phyloP scores from a whole-genome alignment of 1,284 basidiomycete genomes.

The Lentinula novae-zelandiae region DNA sequence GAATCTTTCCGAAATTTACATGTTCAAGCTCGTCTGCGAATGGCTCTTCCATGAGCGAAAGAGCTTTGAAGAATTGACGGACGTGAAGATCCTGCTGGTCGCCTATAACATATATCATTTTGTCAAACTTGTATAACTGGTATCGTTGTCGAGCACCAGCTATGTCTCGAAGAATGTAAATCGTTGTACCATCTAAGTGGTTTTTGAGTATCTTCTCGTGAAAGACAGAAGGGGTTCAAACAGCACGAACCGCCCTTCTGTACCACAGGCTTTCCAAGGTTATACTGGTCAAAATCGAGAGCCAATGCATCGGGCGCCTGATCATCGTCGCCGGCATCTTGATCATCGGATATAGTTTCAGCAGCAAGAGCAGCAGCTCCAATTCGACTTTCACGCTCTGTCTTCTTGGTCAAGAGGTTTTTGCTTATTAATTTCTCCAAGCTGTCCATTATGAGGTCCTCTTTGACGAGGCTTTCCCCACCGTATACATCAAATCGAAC shows the following conservation, averaged over 20 bases:
- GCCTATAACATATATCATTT: not conserved
- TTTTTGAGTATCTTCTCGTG: too few relatives aligned
- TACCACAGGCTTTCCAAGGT: not conserved
- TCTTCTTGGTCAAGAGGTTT: not conserved
- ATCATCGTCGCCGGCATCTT: not conserved
- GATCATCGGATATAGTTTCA: too few relatives aligned
- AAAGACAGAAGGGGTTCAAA: too few relatives aligned
- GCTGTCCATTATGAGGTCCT: not conserved
- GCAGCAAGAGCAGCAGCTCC: not conserved
- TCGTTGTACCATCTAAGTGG: not conserved
- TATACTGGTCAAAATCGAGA: not conserved
- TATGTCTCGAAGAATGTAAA: not conserved
- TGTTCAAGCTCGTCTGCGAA: not conserved
- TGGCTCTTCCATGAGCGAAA: not conserved
- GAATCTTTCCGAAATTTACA: not conserved
- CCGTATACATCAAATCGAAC: not conserved
- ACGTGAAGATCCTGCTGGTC: not conserved
- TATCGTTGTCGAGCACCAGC: not conserved
- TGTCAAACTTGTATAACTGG: not conserved
- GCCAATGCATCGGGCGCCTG: not conserved
- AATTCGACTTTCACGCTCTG: not conserved
- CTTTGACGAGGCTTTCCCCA: not conserved
- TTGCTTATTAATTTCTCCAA: not conserved
- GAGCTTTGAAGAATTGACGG: not conserved
- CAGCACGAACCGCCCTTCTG: not conserved